These are phyloP conservation scores for Epichloe glyceriae DNA, from an alignment of 2,329 filamentous ascomycete species.

Conservation along the genomic window DNA sequence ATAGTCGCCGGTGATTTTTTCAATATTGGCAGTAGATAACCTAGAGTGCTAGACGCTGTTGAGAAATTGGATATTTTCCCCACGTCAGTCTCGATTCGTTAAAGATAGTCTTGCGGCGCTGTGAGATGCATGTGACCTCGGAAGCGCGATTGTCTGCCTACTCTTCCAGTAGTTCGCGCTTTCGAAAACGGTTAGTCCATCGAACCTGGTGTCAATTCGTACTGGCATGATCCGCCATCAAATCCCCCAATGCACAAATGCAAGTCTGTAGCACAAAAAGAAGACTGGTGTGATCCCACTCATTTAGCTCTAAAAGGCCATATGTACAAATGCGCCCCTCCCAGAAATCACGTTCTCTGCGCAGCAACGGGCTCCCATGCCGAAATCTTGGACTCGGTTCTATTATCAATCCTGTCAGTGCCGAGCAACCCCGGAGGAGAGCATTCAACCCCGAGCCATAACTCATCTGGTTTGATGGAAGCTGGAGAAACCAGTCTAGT, in stretches of 20 bases:
- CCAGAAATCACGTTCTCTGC: slow-evolving; percentile 16
- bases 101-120: not conserved
- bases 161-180: no score
- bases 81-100: not conserved
- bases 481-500: no score
- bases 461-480: no score
- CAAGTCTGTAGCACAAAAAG: not conserved
- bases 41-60: not conserved
- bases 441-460: no score
- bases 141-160: no score
- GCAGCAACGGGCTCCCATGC: slow-evolving; percentile 37
- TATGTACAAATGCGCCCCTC: slow-evolving; percentile 18
- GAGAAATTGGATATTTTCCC: not conserved
- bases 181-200: no score
- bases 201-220: no score
- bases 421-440: no score
- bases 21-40: not conserved
- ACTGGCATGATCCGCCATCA: not conserved
- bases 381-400: slow-evolving; percentile 39
- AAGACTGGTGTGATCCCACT: not conserved
- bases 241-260: not conserved
- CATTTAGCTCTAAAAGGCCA: slow-evolving; percentile 5
- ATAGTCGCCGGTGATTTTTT: not conserved
- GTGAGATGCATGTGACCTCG: no score
- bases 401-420: slow-evolving; percentile 17